Evolutionary conservation across 2,329 filamentous ascomycete species (phyloP).

Genomic region (Neofusicoccum ribis): DNA sequence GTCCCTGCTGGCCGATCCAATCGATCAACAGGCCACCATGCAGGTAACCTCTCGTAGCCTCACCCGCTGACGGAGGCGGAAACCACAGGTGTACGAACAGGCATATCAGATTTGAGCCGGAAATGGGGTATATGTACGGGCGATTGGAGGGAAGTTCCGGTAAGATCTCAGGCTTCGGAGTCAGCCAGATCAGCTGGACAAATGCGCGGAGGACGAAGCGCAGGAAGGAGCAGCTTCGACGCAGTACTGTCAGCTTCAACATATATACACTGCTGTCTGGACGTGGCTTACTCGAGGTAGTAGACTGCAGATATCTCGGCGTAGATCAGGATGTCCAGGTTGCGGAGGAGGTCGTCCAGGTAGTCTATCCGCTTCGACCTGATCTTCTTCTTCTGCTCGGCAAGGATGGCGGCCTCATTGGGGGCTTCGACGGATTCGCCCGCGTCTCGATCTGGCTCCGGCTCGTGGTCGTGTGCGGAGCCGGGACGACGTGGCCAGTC

Average conservation of each 20-base stretch:
- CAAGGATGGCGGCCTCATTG: constrained; percentile 25
- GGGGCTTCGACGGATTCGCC: not conserved
- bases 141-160: constrained; percentile 51
- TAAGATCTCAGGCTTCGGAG: constrained; percentile 57
- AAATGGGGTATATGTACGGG: constrained; percentile 56
- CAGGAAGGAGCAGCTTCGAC: constrained; percentile 57
- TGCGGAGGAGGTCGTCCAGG: constrained; percentile 57
- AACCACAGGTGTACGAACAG: constrained; percentile 53
- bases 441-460: constrained; percentile 10
- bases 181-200: constrained; percentile 60
- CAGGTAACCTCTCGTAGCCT: constrained; percentile 55
- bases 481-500: constrained; percentile 12
- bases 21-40: constrained; percentile 65
- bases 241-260: not conserved
- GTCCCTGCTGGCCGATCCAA: constrained; percentile 63
- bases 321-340: constrained; percentile 61
- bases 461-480: constrained; percentile 10
- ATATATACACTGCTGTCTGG: not conserved
- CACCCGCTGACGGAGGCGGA: constrained; percentile 44
- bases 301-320: constrained; percentile 62
- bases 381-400: constrained; percentile 33
- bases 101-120: constrained; percentile 57
- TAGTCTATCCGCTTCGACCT: constrained; percentile 38
- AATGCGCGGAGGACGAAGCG: constrained; percentile 57
- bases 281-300: constrained; percentile 59